Base-by-base conservation (phyloP, 192 early-diverging fungal genomes). In the Entomortierella lignicola region DNA sequence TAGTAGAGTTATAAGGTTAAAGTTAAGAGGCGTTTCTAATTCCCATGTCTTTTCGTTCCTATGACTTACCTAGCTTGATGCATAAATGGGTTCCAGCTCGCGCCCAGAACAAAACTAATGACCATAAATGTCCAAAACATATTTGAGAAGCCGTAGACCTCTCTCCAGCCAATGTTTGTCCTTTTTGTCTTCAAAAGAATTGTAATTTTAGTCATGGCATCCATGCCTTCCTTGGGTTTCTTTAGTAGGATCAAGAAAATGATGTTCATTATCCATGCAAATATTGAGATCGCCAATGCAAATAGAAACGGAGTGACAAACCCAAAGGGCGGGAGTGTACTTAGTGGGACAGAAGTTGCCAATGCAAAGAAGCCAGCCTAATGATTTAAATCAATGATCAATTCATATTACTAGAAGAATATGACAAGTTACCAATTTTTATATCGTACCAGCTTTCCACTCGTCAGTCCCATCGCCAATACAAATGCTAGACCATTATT, bases 191-290 rank as follows among this genome's bases (percentile, higher is more conserved):
- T 69, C 60, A 72, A 42, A 15, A 71, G 70, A 30, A 74, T 69
- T 13, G 72, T 72, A 26, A 69, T 81, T 30, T 69, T 72, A n/a
- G 70, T 74, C 66, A 69, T 65, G 0, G 72, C 42, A 47, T 72
- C 71, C n/a, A 58, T 18, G 43, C 69, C 68, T 52, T 81, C 68
- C 27, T 74, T 72, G 17, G 84, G 63, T 57, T 77, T 81, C n/a
- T 81, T 72, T 74, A 93, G 82, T 23, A 91, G 61, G 21, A 77
- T 68, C 61, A 94, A 79, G 67, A 92, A 93, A 23, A 89, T 66
- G 39, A 94, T 77, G 44, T 93, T 93, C 66, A 92, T 87, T 20
- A 80, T 63, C 89, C 89, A 91, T 2, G 93, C 92, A 29, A 90
- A 52, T 7, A 89, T 65, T 44, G 92, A 94, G 20, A 92, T 82